A percentile compares a stretch with the other conserved stretches of the same genome.
These are phyloP conservation scores for Rhipidocladum racemiflorum DNA, from an alignment of 176 grass and related monocot species.

Conservation along the genomic window DNA sequence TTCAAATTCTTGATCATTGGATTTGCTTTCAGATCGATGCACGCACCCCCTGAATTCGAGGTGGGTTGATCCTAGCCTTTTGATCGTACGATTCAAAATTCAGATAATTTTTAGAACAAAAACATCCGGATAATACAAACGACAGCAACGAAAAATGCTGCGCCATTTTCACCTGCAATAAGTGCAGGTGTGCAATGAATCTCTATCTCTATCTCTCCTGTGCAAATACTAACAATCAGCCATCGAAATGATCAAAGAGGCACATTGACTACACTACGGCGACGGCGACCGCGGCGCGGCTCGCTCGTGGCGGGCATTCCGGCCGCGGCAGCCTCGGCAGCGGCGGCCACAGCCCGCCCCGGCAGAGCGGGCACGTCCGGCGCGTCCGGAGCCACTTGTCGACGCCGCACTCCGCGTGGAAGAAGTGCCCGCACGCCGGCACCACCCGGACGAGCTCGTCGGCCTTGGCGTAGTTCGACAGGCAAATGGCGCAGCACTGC, in stretches of 20 bases:
- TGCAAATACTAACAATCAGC: background rate
- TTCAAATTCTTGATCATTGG: no score
- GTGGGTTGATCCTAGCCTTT: no score
- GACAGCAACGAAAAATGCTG: fast-evolving
- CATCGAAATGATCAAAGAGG: background rate
- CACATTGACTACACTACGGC: no score
- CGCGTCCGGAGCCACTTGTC: conserved; percentile 41
- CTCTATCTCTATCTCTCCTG: background rate
- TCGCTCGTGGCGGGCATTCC: conserved; percentile 25
- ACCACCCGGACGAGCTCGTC: conserved; percentile 36
- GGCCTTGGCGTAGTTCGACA: background rate
- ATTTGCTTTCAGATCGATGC: no score
- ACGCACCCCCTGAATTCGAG: no score
- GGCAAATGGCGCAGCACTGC: conserved; percentile 15
- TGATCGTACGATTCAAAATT: no score
- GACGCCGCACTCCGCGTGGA: conserved; percentile 33
- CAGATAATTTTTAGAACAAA: no score
- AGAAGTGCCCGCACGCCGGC: conserved; percentile 52
- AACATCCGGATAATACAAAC: no score
- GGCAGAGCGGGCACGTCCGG: conserved; percentile 33
- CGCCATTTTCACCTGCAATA: background rate
- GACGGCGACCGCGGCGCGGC: background rate
- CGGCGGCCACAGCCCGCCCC: background rate
- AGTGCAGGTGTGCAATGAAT: background rate
- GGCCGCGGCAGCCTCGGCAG: background rate